Base-by-base conservation (phyloP, 1,284 basidiomycete genomes). In the Xanthoconium separans region DNA sequence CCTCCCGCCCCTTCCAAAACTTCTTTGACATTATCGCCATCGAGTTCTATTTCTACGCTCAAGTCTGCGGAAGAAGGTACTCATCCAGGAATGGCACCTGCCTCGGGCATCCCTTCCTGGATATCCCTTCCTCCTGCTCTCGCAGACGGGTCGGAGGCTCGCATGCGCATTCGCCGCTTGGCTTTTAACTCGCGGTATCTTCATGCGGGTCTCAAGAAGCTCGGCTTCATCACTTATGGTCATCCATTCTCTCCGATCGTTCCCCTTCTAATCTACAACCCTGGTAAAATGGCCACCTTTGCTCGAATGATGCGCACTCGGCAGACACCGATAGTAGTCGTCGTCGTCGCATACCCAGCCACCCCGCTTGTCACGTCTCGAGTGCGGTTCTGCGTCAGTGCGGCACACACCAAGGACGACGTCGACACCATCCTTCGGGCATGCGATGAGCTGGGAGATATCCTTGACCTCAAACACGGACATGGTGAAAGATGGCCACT, bases 151-250 rank as follows among this genome's bases (percentile, higher is more conserved):
- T 77, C 79, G 2, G 95, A 98, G 73, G 96, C 96, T 16, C 76
- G 78, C 27, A 82, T 85, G 61, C 85, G 95, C 33, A 78, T 99
- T 12, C 84, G 88, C 41, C 84, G 96, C 31, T 79, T 99, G 24
- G 94, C 95, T 0, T 99, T 99, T 83, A 99, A 98, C 77, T 81
- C 92, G 24, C 85, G 94, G 13, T 99, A 98, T 75, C 86, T 99
- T 50, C 88, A 89, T 58, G 83, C 83, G 9, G 96, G 89, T 6
- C 80, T 99, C 51, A 80, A 85, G 63, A 96, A 95, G 71, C 85
- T 99, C 39, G 97, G 96, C 0, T 99, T 99, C 79, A 97, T 99
- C 77, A 91, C 93, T 10, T 98, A 95, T 65, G 95, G 96, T 1
- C 87, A 93, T 72, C 84, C 87, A 49, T 89, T 95, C 65, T 94